A percentile compares a stretch with the other conserved stretches of the same genome.
These are phyloP conservation scores for Coemansia sp. DNA, from an alignment of 192 early-diverging fungal species.

Conservation along the genomic window DNA sequence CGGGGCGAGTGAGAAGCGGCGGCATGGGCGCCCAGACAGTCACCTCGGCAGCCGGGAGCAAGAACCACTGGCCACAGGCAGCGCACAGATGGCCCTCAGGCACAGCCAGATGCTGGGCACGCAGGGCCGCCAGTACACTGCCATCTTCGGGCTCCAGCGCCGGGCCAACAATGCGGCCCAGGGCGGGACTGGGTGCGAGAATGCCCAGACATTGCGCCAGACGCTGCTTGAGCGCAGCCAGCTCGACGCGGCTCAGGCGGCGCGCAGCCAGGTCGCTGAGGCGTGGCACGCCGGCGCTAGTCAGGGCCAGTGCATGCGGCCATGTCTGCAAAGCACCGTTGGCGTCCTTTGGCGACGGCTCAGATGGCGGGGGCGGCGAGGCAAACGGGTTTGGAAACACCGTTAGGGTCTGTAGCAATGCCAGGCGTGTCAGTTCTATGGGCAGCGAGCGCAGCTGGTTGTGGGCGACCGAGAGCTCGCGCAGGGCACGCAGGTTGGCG, in stretches of 20 bases:
- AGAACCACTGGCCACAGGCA: slow-evolving; percentile 27
- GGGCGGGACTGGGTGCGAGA: slow-evolving; percentile 11
- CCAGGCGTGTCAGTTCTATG: slow-evolving; percentile 26
- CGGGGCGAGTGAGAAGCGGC: slow-evolving; percentile 17
- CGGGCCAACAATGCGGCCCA: slow-evolving; percentile 31
- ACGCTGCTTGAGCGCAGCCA: slow-evolving; percentile 21
- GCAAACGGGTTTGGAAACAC: slow-evolving; percentile 43
- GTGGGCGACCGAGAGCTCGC: slow-evolving; percentile 45
- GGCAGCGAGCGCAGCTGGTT: slow-evolving; percentile 40
- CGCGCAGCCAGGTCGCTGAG: slow-evolving; percentile 46
- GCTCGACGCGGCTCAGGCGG: slow-evolving; percentile 15
- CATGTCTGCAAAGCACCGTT: slow-evolving; percentile 3
- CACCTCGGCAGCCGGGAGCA: slow-evolving; percentile 26
- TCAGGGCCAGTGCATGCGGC: slow-evolving; percentile 10
- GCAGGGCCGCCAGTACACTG: slow-evolving; percentile 20
- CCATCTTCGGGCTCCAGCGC: slow-evolving; percentile 11
- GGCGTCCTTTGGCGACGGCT: background rate
- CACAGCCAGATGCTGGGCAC: slow-evolving; percentile 29
- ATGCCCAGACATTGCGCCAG: slow-evolving; percentile 28
- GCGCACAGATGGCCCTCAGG: slow-evolving; percentile 34
- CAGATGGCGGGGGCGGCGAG: slow-evolving; percentile 6
- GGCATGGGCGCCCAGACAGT: slow-evolving; percentile 27
- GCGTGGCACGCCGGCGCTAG: slow-evolving; percentile 19
- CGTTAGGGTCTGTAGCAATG: slow-evolving; percentile 25
- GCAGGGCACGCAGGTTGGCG: slow-evolving; percentile 36